phyloP scores from a whole-genome alignment of 2,329 filamentous ascomycete genomes.

The Sporothrix luriei region DNA sequence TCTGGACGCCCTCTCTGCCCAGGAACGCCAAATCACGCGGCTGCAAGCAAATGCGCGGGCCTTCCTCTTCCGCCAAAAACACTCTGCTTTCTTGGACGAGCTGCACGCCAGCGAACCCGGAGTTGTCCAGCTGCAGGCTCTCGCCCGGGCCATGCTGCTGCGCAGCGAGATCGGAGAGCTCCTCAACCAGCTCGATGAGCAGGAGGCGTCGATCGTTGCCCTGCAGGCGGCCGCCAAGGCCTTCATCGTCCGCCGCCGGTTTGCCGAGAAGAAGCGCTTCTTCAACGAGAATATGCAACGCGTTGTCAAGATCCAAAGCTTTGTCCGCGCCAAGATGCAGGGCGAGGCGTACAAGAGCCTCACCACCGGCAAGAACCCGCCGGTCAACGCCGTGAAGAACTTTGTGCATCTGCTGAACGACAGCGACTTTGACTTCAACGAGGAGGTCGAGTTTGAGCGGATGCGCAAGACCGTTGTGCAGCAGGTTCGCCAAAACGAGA shows the following conservation, averaged over 20 bases:
- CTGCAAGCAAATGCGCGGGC: conserved; percentile 71
- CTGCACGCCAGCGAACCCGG: conserved; percentile 69
- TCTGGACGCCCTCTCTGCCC: conserved; percentile 58
- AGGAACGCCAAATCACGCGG: conserved; percentile 59
- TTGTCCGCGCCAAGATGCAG: conserved; percentile 90
- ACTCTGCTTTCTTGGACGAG: conserved; percentile 66
- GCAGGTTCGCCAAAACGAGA: conserved; percentile 94
- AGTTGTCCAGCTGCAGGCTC: conserved; percentile 71
- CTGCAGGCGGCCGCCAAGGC: conserved; percentile 76
- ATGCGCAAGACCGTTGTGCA: conserved; percentile 95
- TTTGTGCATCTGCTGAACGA: conserved; percentile 98
- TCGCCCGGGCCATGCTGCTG: conserved; percentile 76
- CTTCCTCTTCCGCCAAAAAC: conserved; percentile 62
- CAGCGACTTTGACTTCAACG: conserved; percentile 98
- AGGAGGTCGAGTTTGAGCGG: conserved; percentile 95
- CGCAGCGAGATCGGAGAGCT: conserved; percentile 73
- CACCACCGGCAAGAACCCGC: conserved; percentile 93
- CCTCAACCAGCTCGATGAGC: conserved; percentile 75
- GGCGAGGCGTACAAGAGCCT: conserved; percentile 98
- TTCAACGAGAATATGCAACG: conserved; percentile 98
- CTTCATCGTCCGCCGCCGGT: conserved; percentile 71
- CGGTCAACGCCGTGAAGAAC: conserved; percentile 94
- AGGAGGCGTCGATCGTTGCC: conserved; percentile 75
- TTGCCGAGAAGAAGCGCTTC: conserved; percentile 81
- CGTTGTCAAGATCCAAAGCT: conserved; percentile 97